Percentiles rank a stretch among this genome's conserved stretches.
These are phyloP conservation scores for Agroathelia rolfsii DNA, from an alignment of 1,284 basidiomycete species.

Conservation along the genomic window DNA sequence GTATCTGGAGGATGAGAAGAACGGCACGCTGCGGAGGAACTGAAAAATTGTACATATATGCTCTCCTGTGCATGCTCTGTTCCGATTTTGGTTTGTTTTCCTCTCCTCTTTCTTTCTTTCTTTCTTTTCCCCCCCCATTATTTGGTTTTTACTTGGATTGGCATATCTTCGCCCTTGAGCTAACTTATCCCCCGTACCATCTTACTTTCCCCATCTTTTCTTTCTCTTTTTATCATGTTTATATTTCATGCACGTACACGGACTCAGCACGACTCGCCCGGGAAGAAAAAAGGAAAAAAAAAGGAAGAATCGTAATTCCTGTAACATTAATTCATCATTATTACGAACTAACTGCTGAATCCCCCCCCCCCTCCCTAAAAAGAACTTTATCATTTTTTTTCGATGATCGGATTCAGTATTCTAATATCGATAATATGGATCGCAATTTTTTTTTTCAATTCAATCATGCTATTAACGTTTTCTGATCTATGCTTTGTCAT, in stretches of 20 bases:
- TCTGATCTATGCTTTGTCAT: too few relatives aligned
- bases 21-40: slow-evolving; percentile 45
- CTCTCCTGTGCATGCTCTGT: slow-evolving; percentile 1
- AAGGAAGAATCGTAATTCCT: too few relatives aligned
- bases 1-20: slow-evolving; percentile 82
- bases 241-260: slow-evolving; percentile 9
- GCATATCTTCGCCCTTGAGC: slow-evolving; percentile 3
- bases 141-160: slow-evolving; percentile 1
- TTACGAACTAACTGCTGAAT: too few relatives aligned
- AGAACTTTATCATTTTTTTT: too few relatives aligned
- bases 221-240: slow-evolving; percentile 10
- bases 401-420: too few relatives aligned
- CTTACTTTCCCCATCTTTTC: slow-evolving; percentile 2
- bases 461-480: too few relatives aligned
- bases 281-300: too few relatives aligned
- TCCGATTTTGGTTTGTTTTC: slow-evolving; percentile 3
- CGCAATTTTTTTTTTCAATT: too few relatives aligned
- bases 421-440: too few relatives aligned
- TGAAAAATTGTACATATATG: slow-evolving; percentile 12
- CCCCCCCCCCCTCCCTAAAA: too few relatives aligned
- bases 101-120: slow-evolving; percentile 1
- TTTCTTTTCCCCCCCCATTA: slow-evolving; percentile 1
- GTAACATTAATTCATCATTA: too few relatives aligned
- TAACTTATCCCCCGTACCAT: slow-evolving; percentile 7
- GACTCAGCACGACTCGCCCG: slow-evolving; percentile 2